Evolutionary conservation across 345 rosid genomes (phyloP).

Genomic region (Turritis glabra): DNA sequence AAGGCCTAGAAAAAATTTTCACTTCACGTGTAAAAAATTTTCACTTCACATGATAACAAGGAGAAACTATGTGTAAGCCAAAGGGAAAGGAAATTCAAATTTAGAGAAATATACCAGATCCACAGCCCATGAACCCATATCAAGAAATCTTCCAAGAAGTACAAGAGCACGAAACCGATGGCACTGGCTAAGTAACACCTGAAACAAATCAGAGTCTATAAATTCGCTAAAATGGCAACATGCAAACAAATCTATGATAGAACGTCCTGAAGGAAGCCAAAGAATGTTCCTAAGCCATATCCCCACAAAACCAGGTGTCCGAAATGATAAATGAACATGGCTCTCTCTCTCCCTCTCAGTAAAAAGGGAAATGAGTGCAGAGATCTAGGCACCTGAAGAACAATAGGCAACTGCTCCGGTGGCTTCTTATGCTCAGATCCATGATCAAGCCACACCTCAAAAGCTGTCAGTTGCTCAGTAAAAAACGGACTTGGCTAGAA

Average conservation of each 20-base stretch:
- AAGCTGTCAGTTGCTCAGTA: slow-evolving; percentile 93
- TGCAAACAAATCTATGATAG: slow-evolving; percentile 14
- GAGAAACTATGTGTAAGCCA: slow-evolving; percentile 20
- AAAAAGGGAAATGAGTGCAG: slow-evolving; percentile 14
- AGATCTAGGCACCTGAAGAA: slow-evolving; percentile 76
- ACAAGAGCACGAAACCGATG: slow-evolving; percentile 97
- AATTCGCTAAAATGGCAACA: slow-evolving; percentile 18
- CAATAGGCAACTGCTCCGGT: slow-evolving; percentile 98
- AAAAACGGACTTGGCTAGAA: slow-evolving; percentile 94
- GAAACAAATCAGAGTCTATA: slow-evolving; percentile 36
- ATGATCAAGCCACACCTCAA: slow-evolving; percentile 99
- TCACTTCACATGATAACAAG: slow-evolving; percentile 27
- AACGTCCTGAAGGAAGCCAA: slow-evolving; percentile 5
- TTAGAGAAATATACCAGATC: slow-evolving; percentile 65
- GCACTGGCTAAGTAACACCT: slow-evolving; percentile 98
- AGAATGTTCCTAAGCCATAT: slow-evolving; percentile 1
- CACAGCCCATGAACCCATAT: slow-evolving; percentile 99
- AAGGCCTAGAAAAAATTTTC: slow-evolving; percentile 64
- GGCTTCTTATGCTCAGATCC: slow-evolving; percentile 96
- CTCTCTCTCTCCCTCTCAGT: slow-evolving; percentile 16
- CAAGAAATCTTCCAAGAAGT: slow-evolving; percentile 97
- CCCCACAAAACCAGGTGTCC: slow-evolving; percentile 6
- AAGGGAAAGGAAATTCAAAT: slow-evolving; percentile 19
- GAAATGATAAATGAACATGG: slow-evolving; percentile 5
- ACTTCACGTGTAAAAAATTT: slow-evolving; percentile 34